Evolutionary conservation across 2,329 filamentous ascomycete species (phyloP).

Genomic region (Penicillium sp.): DNA sequence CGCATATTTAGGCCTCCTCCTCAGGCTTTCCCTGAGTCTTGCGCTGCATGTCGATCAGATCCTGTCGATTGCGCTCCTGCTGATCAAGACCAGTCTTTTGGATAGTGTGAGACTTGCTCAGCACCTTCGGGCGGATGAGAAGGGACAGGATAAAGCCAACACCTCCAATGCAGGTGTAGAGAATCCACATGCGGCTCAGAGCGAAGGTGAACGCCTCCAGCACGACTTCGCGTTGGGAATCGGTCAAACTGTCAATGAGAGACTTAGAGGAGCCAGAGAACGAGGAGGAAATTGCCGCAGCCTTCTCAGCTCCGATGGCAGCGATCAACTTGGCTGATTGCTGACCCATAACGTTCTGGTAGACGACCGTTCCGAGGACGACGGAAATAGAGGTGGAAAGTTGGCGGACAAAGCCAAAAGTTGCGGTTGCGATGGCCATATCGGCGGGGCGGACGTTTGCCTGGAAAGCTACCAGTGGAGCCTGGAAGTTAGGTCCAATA

Average conservation of each 20-base stretch:
- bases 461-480: slow-evolving; percentile 65
- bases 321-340: slow-evolving; percentile 29
- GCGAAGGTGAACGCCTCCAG: slow-evolving; percentile 44
- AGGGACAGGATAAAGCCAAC: slow-evolving; percentile 42
- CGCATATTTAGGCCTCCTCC: slow-evolving; percentile 11
- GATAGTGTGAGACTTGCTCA: slow-evolving; percentile 45
- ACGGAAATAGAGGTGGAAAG: slow-evolving; percentile 59
- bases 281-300: slow-evolving; percentile 26
- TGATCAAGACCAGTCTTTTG: slow-evolving; percentile 47
- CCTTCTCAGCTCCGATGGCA: slow-evolving; percentile 32
- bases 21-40: slow-evolving; percentile 70
- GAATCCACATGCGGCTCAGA: slow-evolving; percentile 53
- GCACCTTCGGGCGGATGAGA: slow-evolving; percentile 38
- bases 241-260: slow-evolving; percentile 35
- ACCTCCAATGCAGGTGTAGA: slow-evolving; percentile 44
- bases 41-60: slow-evolving; percentile 42
- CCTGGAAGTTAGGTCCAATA: slow-evolving; percentile 64
- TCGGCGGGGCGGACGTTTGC: slow-evolving; percentile 60
- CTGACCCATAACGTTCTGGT: slow-evolving; percentile 39
- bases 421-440: slow-evolving; percentile 63
- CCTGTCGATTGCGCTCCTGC: slow-evolving; percentile 45
- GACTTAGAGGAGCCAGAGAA: slow-evolving; percentile 38
- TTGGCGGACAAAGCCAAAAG: slow-evolving; percentile 62
- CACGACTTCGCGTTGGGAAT: slow-evolving; percentile 38
- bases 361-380: slow-evolving; percentile 58